Conservation (phyloP, 2,329 filamentous ascomycete species). For the Dendryphion nanum region DNA sequence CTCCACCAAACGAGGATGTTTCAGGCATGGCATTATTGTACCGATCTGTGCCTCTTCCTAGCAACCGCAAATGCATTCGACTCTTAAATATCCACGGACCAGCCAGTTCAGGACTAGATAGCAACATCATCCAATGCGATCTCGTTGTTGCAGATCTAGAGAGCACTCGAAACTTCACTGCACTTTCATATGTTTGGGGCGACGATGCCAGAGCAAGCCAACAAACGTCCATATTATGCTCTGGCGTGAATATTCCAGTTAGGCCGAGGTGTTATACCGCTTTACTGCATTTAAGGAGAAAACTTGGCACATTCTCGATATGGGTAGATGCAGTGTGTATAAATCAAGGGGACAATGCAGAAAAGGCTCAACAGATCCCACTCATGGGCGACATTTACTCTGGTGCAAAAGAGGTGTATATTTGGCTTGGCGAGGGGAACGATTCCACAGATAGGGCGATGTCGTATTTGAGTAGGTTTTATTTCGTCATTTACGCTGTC, state of each 20-base stretch:
- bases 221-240: background rate
- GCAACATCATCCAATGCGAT: background rate
- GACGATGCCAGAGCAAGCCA: background rate
- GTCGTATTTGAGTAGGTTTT: background rate
- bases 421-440: constrained; percentile 22
- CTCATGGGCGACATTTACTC: constrained; percentile 22
- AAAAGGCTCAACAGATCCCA: constrained; percentile 16
- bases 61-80: background rate
- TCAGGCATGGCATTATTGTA: background rate
- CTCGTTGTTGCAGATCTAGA: background rate
- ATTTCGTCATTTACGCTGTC: background rate
- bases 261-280: background rate
- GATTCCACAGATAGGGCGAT: background rate
- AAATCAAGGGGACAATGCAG: constrained; percentile 19
- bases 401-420: constrained; percentile 10
- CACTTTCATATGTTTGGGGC: constrained; percentile 2
- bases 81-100: background rate
- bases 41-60: background rate
- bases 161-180: background rate
- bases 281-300: background rate
- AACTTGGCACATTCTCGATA: constrained; percentile 2
- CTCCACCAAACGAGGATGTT: background rate
- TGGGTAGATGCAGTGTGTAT: constrained; percentile 33
- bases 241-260: background rate
- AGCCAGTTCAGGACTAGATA: background rate